Base-by-base conservation (phyloP, 2,329 filamentous ascomycete genomes). In the Leptosphaerulina australis region DNA sequence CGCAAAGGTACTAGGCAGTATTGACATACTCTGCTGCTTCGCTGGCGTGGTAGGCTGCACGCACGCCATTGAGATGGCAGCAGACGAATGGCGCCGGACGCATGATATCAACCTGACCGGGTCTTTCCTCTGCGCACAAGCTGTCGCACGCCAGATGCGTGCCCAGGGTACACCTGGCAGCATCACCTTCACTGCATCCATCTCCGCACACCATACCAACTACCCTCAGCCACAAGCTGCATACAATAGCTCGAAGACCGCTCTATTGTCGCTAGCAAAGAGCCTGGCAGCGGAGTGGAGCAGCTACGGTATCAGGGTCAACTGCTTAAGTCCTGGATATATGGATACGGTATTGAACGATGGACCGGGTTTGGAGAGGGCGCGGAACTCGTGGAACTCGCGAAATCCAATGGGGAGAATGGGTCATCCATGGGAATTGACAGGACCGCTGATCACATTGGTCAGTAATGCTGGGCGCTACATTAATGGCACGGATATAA, bases 271-370 rank as follows among this genome's bases (percentile, higher is more conserved):
- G 40, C 68, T 91, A 58, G 85, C 83, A 39, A 83, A 80, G 56
- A 85, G 79, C 26, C 72, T 91, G 12, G 88, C 88, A 0, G 87
- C 85, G 0, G 88, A 92, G 70, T 91, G 88, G 88, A 85, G 85
- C 1, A 72, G 76, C 1, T 80, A 86, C 65, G 88, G 88, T 0
- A 88, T 92, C 53, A 74, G 86, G 2, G 84, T 88, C 4, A 91
- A 92, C 60, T 83, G 78, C 14, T 78, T 92, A 34, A 84, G 80
- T 29, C 88, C 88, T 0, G 88, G 88, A 0, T 91, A 91, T 60
- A 90, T 91, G 84, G 87, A 90, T 62, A 90, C 87, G 0, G 82
- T 89, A 10, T 71, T 91, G 37, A 91, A 90, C 62, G 84, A 84
- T 51, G 85, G 86, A 0, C 78, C 81, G 6, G 82, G 81, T 0